Base-by-base conservation (phyloP, 2,329 filamentous ascomycete genomes). In the Diplodia mutila region DNA sequence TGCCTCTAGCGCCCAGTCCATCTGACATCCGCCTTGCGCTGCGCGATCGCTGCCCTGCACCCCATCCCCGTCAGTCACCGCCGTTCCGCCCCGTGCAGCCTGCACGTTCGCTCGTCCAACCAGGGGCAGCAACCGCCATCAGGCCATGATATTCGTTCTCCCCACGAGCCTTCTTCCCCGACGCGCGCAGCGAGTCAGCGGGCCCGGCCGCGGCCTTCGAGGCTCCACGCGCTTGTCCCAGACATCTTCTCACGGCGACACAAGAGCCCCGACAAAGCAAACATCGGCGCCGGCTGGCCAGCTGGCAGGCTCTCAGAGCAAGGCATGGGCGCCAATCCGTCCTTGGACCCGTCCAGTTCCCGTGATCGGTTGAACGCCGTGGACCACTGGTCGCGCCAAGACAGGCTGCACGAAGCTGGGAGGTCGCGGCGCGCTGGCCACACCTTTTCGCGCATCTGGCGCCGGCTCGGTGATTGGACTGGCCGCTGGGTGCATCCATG, bases 381-480 rank as follows among this genome's bases (percentile, higher is more conserved):
- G 14, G 42, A n/a, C 59, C 59, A 49, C 27, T 63, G 27, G 59
- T 11, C 46, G 59, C n/a, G 59, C 59, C 59, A 63, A 63, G 59
- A 27, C 59, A 37, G 18, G 46, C 27, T 63, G 59, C 42, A 12
- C 59, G 59, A 51, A 51, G 39, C n/a, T 51, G 59, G 42, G 42
- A 42, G 49, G 61, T 49, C 6, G 49, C 37, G 32, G 23, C 49
- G 49, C 49, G 61, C 48, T 54, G 51, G 59, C 61, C 61, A 65
- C 61, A 65, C 49, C 61, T 54, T 42, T 46, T 53, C 48, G 49
- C 34, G 49, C 48, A 54, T 65, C 51, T 65, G 61, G 61, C 61
- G 61, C 61, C 49, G 48, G 51, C 61, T 65, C 61, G 61, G 61
- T 65, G 51, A 65, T 65, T 65, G 49, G 46, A 54, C 65, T 66